These are phyloP conservation scores for Serpula lacrymans DNA, from an alignment of 768 basidiomycete species.

Conservation along the genomic window DNA sequence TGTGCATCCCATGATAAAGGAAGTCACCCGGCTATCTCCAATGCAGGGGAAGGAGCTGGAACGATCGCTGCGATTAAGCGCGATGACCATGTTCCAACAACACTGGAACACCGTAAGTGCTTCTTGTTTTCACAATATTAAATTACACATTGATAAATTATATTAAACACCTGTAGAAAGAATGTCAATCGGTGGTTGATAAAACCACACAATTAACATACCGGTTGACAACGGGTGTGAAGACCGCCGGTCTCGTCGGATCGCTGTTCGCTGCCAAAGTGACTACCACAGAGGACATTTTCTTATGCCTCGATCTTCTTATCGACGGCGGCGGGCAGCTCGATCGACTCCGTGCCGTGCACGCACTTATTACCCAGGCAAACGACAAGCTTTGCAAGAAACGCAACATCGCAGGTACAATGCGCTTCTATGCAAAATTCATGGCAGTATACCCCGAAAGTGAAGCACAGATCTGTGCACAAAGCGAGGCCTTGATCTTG, in stretches of 20 bases:
- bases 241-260: slow-evolving; percentile 31
- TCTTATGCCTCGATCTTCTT: slow-evolving; percentile 25
- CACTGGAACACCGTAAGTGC: slow-evolving; percentile 12
- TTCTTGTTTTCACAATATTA: no score
- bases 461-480: slow-evolving; percentile 19
- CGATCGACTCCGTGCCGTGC: slow-evolving; percentile 31
- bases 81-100: slow-evolving; percentile 8
- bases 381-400: slow-evolving; percentile 30
- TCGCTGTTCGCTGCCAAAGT: slow-evolving; percentile 26
- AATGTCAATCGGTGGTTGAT: no score
- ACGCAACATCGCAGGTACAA: slow-evolving; percentile 14
- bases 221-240: slow-evolving; percentile 21
- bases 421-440: slow-evolving; percentile 16
- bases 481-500: slow-evolving; percentile 10
- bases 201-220: no score
- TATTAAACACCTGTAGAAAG: no score
- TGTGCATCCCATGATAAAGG: slow-evolving; percentile 3
- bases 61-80: slow-evolving; percentile 3
- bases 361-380: slow-evolving; percentile 29
- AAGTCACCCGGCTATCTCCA: slow-evolving; percentile 1
- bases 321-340: slow-evolving; percentile 16
- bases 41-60: slow-evolving; percentile 4
- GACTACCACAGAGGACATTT: slow-evolving; percentile 21
- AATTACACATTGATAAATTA: no score
- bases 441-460: slow-evolving; percentile 9